Evolutionary conservation across 768 basidiomycete species (phyloP).

Genomic region (Clavulina sp.): DNA sequence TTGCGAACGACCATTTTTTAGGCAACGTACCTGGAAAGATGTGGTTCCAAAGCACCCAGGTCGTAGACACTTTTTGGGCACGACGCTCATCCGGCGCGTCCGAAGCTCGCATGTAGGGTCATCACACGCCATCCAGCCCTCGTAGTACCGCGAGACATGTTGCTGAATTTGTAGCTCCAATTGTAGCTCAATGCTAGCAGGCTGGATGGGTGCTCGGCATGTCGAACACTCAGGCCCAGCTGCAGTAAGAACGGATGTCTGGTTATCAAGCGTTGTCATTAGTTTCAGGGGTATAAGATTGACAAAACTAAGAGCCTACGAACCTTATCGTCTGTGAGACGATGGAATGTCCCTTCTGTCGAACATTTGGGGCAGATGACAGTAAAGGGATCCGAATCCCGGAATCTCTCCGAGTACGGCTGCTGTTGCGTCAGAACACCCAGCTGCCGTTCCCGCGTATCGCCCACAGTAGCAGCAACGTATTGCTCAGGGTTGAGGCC

Average conservation of each 20-base stretch:
- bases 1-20: neutral
- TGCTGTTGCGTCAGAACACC: constrained; percentile 75
- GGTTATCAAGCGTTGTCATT: neutral
- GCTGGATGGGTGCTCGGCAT: constrained; percentile 19
- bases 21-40: constrained; percentile 51
- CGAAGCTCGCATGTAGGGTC: constrained; percentile 68
- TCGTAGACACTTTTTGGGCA: constrained; percentile 65
- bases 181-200: constrained; percentile 59
- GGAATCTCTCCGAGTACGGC: constrained; percentile 76
- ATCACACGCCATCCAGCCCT: constrained; percentile 76
- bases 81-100: constrained; percentile 89
- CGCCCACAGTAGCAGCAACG: constrained; percentile 23
- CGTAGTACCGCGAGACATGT: constrained; percentile 66
- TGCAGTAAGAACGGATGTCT: constrained; percentile 51
- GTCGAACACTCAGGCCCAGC: constrained; percentile 51
- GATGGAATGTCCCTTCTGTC: constrained; percentile 36
- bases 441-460: constrained; percentile 47
- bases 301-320: constrained; percentile 13
- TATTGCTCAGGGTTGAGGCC: constrained; percentile 53
- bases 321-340: constrained; percentile 45
- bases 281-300: constrained; percentile 1
- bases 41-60: constrained; percentile 52
- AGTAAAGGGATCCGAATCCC: constrained; percentile 48
- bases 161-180: constrained; percentile 73
- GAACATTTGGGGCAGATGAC: constrained; percentile 67